Conservation (phyloP, 805 yeast genomes). For the Priceomyces fermenticarens region DNA sequence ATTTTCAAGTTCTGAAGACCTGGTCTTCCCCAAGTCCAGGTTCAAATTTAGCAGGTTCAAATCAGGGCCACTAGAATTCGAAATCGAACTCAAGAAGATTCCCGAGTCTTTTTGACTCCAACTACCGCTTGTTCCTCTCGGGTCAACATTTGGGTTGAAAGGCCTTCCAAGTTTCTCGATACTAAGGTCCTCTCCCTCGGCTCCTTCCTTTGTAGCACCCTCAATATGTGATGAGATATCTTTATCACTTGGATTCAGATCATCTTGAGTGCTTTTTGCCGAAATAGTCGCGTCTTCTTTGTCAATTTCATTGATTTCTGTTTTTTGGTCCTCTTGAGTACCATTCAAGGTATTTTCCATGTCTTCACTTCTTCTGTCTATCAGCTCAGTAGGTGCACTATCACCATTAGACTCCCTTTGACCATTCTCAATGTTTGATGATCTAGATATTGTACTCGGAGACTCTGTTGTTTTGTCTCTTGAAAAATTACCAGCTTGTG, state of each 20-base stretch:
- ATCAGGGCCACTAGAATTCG: slow-evolving; percentile 2
- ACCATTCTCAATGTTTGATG: neutral
- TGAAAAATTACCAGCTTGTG: slow-evolving; percentile 1
- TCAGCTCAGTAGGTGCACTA: neutral
- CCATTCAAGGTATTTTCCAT: no score
- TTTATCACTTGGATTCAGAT: no score
- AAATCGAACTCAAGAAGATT: neutral
- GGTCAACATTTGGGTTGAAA: no score
- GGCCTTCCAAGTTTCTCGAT: no score
- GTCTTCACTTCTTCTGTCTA: no score
- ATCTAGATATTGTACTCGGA: slow-evolving; percentile 2
- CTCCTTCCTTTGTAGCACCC: no score
- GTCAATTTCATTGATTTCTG: no score
- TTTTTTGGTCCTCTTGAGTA: no score
- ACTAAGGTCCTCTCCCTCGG: no score
- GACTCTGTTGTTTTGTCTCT: slow-evolving; percentile 4
- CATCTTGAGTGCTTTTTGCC: no score
- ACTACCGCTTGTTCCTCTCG: neutral
- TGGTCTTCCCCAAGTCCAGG: slow-evolving; percentile 1
- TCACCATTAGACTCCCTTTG: neutral
- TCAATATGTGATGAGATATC: no score
- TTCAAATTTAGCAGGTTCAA: slow-evolving; percentile 2
- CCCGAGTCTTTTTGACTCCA: neutral
- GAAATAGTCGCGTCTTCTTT: no score
- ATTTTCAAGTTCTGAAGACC: slow-evolving; percentile 8